Percentiles rank a stretch among this genome's conserved stretches.
These are phyloP conservation scores for Pholiota molesta DNA, from an alignment of 768 basidiomycete species.

Conservation along the genomic window DNA sequence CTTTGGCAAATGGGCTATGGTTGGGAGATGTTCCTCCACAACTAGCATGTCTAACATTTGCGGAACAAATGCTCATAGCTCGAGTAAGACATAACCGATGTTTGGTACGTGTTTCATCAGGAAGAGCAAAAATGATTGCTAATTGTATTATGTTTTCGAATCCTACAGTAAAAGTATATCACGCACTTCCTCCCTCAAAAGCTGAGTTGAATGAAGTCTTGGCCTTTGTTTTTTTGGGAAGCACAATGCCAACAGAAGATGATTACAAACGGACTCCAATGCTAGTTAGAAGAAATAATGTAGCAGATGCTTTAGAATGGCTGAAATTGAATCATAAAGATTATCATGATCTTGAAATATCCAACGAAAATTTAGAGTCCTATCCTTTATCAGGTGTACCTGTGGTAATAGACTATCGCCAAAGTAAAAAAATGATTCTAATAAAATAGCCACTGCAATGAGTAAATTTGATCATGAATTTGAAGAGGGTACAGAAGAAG, in stretches of 20 bases:
- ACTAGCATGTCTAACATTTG: background rate
- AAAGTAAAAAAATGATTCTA: background rate
- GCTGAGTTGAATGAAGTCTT: background rate
- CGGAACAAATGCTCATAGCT: background rate
- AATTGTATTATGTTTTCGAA: conserved; percentile 6
- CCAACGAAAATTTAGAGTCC: conserved; percentile 22
- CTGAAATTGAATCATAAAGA: conserved; percentile 15
- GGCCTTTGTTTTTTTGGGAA: background rate
- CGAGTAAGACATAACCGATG: conserved; percentile 1
- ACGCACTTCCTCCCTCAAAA: background rate
- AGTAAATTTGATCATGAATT: conserved; percentile 27
- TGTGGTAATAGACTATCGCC: conserved; percentile 18
- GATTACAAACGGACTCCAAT: conserved; percentile 2
- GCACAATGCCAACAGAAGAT: background rate
- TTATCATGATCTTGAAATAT: conserved; percentile 34
- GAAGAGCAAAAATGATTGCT: conserved; percentile 1
- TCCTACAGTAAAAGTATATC: conserved; percentile 2
- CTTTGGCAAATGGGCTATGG: conserved; percentile 4
- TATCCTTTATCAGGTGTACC: conserved; percentile 28
- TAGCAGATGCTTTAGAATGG: conserved; percentile 1
- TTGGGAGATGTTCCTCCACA: background rate
- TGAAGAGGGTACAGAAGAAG: conserved; percentile 30
- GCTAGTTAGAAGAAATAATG: conserved; percentile 1
- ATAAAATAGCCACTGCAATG: conserved; percentile 26
- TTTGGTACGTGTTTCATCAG: background rate